phyloP scores from a whole-genome alignment of 306 rosid genomes.

The Luffa acutangula region DNA sequence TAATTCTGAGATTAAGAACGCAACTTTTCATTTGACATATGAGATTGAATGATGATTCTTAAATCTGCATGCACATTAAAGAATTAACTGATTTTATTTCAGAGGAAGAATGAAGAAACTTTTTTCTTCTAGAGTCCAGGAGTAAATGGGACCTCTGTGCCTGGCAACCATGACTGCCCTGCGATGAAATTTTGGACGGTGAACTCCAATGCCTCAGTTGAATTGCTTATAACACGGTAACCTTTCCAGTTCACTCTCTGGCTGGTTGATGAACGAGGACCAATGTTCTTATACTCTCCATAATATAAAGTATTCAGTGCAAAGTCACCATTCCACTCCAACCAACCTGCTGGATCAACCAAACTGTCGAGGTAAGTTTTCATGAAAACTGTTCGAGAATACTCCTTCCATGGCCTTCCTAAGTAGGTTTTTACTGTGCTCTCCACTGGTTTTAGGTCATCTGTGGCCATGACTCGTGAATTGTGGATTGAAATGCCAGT shows the following conservation, averaged over 20 bases:
- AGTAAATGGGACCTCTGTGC: slow-evolving; percentile 33
- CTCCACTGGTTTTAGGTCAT: slow-evolving; percentile 21
- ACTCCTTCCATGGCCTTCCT: slow-evolving; percentile 48
- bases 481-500: slow-evolving; percentile 37
- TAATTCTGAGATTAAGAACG: background rate
- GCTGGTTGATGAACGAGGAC: slow-evolving; percentile 32
- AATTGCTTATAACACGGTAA: slow-evolving; percentile 23
- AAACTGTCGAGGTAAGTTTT: slow-evolving; percentile 20
- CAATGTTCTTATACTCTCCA: slow-evolving; percentile 41
- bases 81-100: background rate
- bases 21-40: background rate
- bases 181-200: slow-evolving; percentile 29
- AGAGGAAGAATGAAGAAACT: background rate
- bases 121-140: slow-evolving; percentile 12
- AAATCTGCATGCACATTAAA: background rate
- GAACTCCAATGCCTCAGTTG: slow-evolving; percentile 27
- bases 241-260: slow-evolving; percentile 44
- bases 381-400: slow-evolving; percentile 33
- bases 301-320: slow-evolving; percentile 38
- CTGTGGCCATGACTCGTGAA: slow-evolving; percentile 30
- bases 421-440: slow-evolving; percentile 23
- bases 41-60: background rate
- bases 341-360: slow-evolving; percentile 47
- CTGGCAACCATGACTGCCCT: slow-evolving; percentile 38
- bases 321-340: slow-evolving; percentile 43